Evolutionary conservation across 495 filamentous ascomycete genomes (phyloP).

Genomic region (Extremus antarcticus): DNA sequence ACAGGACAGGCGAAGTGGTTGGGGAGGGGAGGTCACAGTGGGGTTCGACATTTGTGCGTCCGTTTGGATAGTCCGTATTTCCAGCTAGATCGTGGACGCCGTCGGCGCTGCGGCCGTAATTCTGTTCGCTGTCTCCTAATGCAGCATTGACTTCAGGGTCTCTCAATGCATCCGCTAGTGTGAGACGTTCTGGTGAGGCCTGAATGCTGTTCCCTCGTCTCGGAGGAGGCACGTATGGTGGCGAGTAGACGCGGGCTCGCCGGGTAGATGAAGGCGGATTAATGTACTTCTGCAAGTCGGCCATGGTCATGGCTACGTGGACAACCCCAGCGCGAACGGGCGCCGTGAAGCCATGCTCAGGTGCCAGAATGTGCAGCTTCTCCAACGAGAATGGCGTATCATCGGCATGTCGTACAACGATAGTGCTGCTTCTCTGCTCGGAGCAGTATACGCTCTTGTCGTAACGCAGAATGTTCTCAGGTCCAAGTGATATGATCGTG

Average conservation of each 20-base stretch:
- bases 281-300: conserved; percentile 64
- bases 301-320: conserved; percentile 73
- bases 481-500: conserved; percentile 42
- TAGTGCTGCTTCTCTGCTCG: conserved; percentile 68
- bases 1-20: not conserved
- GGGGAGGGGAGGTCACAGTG: conserved; percentile 12
- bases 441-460: conserved; percentile 84
- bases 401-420: conserved; percentile 70
- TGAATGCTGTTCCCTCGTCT: conserved; percentile 60
- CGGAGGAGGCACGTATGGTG: conserved; percentile 28
- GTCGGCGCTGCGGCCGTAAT: conserved; percentile 4
- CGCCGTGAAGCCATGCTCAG: conserved; percentile 65
- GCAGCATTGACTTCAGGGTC: conserved; percentile 20
- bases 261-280: conserved; percentile 20
- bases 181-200: conserved; percentile 13
- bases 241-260: not conserved
- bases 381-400: conserved; percentile 67
- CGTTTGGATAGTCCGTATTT: not conserved
- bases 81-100: not conserved
- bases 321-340: conserved; percentile 90
- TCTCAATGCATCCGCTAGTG: conserved; percentile 24
- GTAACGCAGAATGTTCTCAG: conserved; percentile 73
- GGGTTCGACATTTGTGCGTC: not conserved
- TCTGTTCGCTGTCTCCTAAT: not conserved
- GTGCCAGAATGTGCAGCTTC: conserved; percentile 80